These are phyloP conservation scores for Glonium stellatum DNA, from an alignment of 495 filamentous ascomycete genomes.

Conservation along the genomic window DNA sequence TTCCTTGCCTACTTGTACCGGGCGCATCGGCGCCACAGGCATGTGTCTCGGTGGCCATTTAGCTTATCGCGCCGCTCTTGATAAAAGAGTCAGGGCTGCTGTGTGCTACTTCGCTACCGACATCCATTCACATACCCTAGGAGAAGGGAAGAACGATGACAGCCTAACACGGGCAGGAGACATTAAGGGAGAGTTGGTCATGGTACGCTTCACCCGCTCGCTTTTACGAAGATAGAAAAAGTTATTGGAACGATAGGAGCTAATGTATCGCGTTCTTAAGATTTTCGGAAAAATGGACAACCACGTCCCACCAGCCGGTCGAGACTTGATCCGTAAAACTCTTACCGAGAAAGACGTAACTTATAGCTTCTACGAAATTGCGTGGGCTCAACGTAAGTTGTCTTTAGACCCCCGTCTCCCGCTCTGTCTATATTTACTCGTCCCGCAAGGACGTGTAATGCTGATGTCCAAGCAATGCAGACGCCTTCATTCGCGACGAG, in stretches of 20 bases:
- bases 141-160: slow-evolving; percentile 61
- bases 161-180: slow-evolving; percentile 57
- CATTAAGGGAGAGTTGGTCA: slow-evolving; percentile 69
- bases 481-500: slow-evolving; percentile 96
- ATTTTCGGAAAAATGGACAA: slow-evolving; percentile 86
- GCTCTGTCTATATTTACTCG: not conserved
- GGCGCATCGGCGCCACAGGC: slow-evolving; percentile 76
- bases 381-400: slow-evolving; percentile 76
- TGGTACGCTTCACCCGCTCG: slow-evolving; percentile 41
- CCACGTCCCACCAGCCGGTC: slow-evolving; percentile 77
- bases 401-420: not conserved
- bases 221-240: not conserved
- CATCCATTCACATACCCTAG: slow-evolving; percentile 71
- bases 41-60: slow-evolving; percentile 97
- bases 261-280: slow-evolving; percentile 11
- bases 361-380: slow-evolving; percentile 82
- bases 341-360: slow-evolving; percentile 66
- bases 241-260: not conserved
- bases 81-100: slow-evolving; percentile 64
- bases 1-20: slow-evolving; percentile 71
- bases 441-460: too few relatives aligned
- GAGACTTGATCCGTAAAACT: slow-evolving; percentile 79
- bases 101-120: slow-evolving; percentile 94
- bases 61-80: slow-evolving; percentile 74
- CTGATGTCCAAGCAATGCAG: slow-evolving; percentile 25